These are phyloP conservation scores for Sonneratia alba DNA, from an alignment of 345 rosid genomes.

Conservation along the genomic window DNA sequence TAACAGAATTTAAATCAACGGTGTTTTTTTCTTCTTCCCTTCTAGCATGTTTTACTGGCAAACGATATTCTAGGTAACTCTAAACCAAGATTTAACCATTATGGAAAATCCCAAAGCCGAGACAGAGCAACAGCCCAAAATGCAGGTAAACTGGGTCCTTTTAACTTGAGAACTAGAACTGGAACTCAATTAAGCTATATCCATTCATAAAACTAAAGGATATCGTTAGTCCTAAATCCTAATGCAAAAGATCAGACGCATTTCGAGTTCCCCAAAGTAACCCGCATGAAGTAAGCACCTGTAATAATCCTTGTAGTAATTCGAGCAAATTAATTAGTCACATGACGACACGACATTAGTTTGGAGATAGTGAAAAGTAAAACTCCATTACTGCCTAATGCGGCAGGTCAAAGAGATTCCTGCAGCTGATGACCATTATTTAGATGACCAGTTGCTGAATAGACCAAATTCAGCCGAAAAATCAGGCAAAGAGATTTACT, in stretches of 20 bases:
- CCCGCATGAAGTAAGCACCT: background rate
- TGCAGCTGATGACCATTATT: background rate
- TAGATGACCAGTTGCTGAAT: background rate
- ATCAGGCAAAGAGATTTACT: background rate
- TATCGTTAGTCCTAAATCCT: background rate
- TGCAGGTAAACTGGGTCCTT: background rate
- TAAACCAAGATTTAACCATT: background rate
- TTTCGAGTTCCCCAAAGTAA: background rate
- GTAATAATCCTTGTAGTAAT: background rate
- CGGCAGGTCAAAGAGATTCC: background rate
- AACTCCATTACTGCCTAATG: background rate
- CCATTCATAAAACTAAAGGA: background rate
- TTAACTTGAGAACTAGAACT: background rate
- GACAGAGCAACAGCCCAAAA: background rate
- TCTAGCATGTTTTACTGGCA: background rate
- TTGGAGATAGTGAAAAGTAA: background rate
- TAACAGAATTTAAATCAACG: background rate
- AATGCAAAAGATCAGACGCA: background rate
- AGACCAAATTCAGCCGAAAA: background rate
- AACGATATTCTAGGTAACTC: background rate
- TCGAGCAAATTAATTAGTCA: background rate
- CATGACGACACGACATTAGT: background rate
- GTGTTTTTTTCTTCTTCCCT: too few species aligned
- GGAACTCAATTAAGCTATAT: background rate
- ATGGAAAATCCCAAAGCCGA: background rate